Evolutionary conservation across 129 eudicot genomes (phyloP), one percentile per base, ranked within the genome.

Genomic region (Gnaphalium uliginosum): DNA sequence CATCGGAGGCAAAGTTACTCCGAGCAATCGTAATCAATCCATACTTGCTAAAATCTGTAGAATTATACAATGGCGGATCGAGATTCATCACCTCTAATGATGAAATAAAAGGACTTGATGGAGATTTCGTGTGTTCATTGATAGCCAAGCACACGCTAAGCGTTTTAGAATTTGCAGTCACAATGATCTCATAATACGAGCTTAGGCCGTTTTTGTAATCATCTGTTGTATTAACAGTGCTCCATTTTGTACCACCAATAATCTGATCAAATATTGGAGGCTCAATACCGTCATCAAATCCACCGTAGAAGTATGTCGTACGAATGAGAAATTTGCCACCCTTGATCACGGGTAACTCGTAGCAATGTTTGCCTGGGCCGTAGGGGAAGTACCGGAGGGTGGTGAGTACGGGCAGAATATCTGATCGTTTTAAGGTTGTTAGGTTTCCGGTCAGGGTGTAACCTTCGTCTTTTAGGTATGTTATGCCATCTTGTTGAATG

Each of bases 181-280:
- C 81, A 32, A 89, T 63, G 10, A 88, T 85, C 86, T 91, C 97
- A 68, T 89, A 94, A 73, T 85, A 94, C 5, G 96, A 90, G 70
- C 80, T 77, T 5, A 85, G 85, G 9, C 94, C 90, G 0, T 81
- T 66, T 6, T 67, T 84, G 63, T 84, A 87, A 72, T 94, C 99
- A 73, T 91, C 94, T 1, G 91, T 87, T 35, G 99, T 94, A 43
- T 94, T 84, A 23, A 90, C 98, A 9, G 23, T 74, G 77, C 85
- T 83, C 99, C 99, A 94, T 35, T 53, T 84, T 0, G 93, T 89
- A 9, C 96, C 97, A 37, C 91, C 99, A 10, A 94, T 69, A 13
- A 90, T 87, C 76, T 91, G 99, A 79, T 94, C 93, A 53, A 94
- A 94, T 27, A 90, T 79, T 0, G 97, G 97, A 4, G 99, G 96